phyloP scores from a whole-genome alignment of 179 eudicot genomes.

The Silene coronaria region DNA sequence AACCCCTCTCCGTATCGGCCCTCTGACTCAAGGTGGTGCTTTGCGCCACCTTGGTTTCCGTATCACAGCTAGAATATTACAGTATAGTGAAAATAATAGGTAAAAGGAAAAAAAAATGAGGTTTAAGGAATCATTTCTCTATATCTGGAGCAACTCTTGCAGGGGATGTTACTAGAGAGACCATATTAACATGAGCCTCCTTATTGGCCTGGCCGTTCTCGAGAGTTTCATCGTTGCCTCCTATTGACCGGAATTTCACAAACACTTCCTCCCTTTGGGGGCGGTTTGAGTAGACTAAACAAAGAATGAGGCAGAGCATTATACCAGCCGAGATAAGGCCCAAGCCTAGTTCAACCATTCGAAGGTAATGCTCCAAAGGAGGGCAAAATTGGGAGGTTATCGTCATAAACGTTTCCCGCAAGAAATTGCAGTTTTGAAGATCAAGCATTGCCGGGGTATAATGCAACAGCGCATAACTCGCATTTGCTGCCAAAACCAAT shows the following conservation, averaged over 20 bases:
- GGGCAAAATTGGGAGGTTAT: constrained; percentile 55
- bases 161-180: constrained; percentile 29
- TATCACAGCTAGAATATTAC: not conserved
- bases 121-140: constrained; percentile 10
- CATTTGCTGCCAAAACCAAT: constrained; percentile 58
- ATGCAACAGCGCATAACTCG: constrained; percentile 67
- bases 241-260: constrained; percentile 36
- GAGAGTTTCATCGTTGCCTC: constrained; percentile 17
- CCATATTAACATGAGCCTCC: constrained; percentile 21
- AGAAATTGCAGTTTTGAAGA: constrained; percentile 78
- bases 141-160: constrained; percentile 31
- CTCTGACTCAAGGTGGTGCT: constrained; percentile 42
- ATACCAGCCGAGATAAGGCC: constrained; percentile 79
- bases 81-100: not conserved
- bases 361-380: constrained; percentile 57
- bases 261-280: constrained; percentile 92
- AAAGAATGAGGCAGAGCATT: constrained; percentile 76
- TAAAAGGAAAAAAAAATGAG: not conserved
- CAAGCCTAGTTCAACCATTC: constrained; percentile 53
- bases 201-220: constrained; percentile 13
- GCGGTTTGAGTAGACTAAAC: constrained; percentile 80
- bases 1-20: not conserved
- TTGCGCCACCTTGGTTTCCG: constrained; percentile 45
- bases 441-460: constrained; percentile 74
- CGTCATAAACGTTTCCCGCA: constrained; percentile 58